Conservation (phyloP, 2,329 filamentous ascomycete genomes). For the Endocalyx cinctus region DNA sequence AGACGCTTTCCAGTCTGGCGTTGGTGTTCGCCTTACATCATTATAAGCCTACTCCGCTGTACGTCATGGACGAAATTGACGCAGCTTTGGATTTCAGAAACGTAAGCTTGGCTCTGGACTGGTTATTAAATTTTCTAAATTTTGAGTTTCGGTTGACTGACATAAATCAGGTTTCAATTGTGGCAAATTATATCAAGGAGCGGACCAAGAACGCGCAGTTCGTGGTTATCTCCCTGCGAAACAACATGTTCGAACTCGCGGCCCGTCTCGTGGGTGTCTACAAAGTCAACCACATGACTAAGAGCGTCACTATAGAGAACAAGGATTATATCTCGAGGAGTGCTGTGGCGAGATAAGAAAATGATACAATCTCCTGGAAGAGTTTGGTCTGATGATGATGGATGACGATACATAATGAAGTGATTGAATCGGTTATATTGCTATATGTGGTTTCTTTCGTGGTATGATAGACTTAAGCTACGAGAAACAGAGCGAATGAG, state of each 20-base stretch:
- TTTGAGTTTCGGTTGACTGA: too few relatives aligned
- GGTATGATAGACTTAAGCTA: too few relatives aligned
- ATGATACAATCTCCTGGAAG: background rate
- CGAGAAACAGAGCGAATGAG: too few relatives aligned
- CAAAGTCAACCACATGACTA: slow-evolving; percentile 99
- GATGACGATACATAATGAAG: too few relatives aligned
- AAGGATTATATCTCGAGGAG: slow-evolving; percentile 60
- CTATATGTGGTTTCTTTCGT: too few relatives aligned
- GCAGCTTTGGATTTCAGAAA: slow-evolving; percentile 97
- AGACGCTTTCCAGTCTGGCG: slow-evolving; percentile 88
- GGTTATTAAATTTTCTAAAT: too few relatives aligned
- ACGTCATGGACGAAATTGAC: slow-evolving; percentile 99
- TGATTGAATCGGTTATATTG: too few relatives aligned
- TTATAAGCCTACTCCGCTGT: slow-evolving; percentile 94
- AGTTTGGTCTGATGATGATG: background rate
- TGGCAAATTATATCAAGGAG: slow-evolving; percentile 98
- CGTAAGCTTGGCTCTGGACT: slow-evolving; percentile 66
- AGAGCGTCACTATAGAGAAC: slow-evolving; percentile 87
- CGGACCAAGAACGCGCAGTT: slow-evolving; percentile 99
- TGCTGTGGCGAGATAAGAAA: slow-evolving; percentile 12
- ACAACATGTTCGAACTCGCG: slow-evolving; percentile 99
- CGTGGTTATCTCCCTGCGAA: slow-evolving; percentile 93
- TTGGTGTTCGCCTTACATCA: slow-evolving; percentile 98
- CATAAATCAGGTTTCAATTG: slow-evolving; percentile 91
- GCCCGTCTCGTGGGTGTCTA: slow-evolving; percentile 93